phyloP scores from a whole-genome alignment of 352 stramenopile species.

The Aphanomyces stellatus region DNA sequence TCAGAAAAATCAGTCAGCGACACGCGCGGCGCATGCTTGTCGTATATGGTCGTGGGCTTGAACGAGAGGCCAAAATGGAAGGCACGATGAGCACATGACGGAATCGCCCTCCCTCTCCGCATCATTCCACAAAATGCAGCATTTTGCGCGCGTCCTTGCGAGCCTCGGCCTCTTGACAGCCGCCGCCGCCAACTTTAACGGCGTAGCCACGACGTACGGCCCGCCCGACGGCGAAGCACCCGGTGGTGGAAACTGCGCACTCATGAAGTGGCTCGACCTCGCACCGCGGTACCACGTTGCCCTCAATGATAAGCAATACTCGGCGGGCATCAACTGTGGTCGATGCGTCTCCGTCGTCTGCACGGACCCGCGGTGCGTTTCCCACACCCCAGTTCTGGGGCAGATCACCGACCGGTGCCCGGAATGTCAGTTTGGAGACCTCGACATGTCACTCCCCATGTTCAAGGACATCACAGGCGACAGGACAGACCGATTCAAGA shows the following conservation, averaged over 20 bases:
- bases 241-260: constrained; percentile 5
- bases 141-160: too few relatives aligned
- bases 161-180: not conserved
- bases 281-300: constrained; percentile 25
- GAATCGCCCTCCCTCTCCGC: too few relatives aligned
- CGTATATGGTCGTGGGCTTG: too few relatives aligned
- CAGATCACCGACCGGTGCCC: constrained; percentile 30
- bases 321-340: constrained; percentile 33
- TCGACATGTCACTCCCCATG: constrained; percentile 25
- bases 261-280: constrained; percentile 15
- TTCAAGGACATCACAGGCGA: constrained; percentile 27
- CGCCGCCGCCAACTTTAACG: not conserved
- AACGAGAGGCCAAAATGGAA: too few relatives aligned
- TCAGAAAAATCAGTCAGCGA: too few relatives aligned
- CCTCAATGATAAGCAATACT: constrained; percentile 43
- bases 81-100: too few relatives aligned
- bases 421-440: constrained; percentile 22
- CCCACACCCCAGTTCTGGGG: constrained; percentile 14
- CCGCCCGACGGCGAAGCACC: not conserved
- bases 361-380: constrained; percentile 3
- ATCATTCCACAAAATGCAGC: too few relatives aligned
- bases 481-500: constrained; percentile 15
- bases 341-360: constrained; percentile 28
- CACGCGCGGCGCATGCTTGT: too few relatives aligned
- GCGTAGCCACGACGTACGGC: constrained; percentile 19